A percentile compares a stretch with the other conserved stretches of the same genome.
phyloP scores from a whole-genome alignment of 495 filamentous ascomycete species.

The Daldinia grandis region DNA sequence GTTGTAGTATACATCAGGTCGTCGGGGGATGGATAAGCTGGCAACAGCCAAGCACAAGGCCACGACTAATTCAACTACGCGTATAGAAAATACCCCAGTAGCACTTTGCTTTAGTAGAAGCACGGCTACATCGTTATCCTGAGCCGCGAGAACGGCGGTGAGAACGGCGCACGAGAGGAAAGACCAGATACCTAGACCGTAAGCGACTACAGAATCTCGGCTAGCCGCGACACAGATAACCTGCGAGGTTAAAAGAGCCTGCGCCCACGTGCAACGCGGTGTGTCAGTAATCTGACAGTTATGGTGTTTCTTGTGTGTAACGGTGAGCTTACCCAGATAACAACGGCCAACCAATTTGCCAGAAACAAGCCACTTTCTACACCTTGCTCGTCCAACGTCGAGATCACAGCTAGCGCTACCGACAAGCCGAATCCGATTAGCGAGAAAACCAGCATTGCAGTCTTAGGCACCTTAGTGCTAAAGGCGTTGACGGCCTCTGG shows the following conservation, averaged over 20 bases:
- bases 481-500: slow-evolving; percentile 63
- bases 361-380: slow-evolving; percentile 40
- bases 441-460: slow-evolving; percentile 53
- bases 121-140: slow-evolving; percentile 48
- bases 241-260: slow-evolving; percentile 59
- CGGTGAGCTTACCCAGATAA: slow-evolving; percentile 56
- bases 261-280: slow-evolving; percentile 22
- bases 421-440: slow-evolving; percentile 57
- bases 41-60: slow-evolving; percentile 49
- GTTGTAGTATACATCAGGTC: slow-evolving; percentile 69
- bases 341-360: slow-evolving; percentile 53
- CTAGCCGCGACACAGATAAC: slow-evolving; percentile 52
- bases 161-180: slow-evolving; percentile 55
- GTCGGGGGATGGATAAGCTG: slow-evolving; percentile 65
- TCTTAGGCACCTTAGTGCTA: slow-evolving; percentile 59
- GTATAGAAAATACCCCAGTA: slow-evolving; percentile 44
- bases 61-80: slow-evolving; percentile 49
- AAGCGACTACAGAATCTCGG: slow-evolving; percentile 56
- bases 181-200: slow-evolving; percentile 56
- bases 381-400: slow-evolving; percentile 40
- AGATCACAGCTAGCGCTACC: slow-evolving; percentile 53
- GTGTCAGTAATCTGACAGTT: slow-evolving; percentile 23
- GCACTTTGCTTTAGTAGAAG: slow-evolving; percentile 40
- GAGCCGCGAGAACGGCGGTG: slow-evolving; percentile 49
- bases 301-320: slow-evolving; percentile 22